These are phyloP conservation scores for Colletotrichum incanum DNA, from an alignment of 2,329 filamentous ascomycete species.

Conservation along the genomic window DNA sequence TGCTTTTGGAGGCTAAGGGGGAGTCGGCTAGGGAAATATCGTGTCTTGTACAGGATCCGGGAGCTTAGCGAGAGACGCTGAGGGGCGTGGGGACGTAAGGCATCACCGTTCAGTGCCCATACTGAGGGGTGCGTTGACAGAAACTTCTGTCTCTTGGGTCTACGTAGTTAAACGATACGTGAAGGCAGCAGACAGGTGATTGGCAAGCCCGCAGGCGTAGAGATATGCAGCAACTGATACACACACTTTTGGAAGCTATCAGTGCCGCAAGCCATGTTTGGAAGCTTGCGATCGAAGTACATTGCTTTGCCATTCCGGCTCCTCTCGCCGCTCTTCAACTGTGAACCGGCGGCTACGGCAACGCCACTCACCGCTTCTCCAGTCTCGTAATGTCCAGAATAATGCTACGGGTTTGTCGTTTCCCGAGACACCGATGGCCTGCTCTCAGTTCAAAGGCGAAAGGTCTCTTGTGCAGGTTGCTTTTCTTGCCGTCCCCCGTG, in stretches of 20 bases:
- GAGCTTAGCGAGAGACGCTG: not conserved
- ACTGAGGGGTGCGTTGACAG: slow-evolving; percentile 3
- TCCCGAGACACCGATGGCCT: not conserved
- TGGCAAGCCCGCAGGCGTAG: too few relatives aligned
- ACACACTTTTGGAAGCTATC: too few relatives aligned
- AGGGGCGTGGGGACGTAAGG: not conserved
- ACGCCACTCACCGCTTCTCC: not conserved
- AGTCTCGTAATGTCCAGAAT: not conserved
- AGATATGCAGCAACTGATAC: too few relatives aligned
- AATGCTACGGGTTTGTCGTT: not conserved
- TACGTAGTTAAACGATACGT: not conserved
- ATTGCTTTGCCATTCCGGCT: not conserved
- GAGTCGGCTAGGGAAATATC: not conserved
- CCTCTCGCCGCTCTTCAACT: not conserved
- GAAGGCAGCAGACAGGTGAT: not conserved
- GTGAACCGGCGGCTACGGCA: not conserved
- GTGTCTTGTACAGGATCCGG: not conserved
- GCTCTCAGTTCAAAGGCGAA: not conserved
- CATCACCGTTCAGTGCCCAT: slow-evolving; percentile 3
- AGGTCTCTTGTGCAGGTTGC: not conserved
- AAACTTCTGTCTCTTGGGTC: not conserved
- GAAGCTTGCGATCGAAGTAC: not conserved
- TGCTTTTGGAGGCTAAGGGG: not conserved
- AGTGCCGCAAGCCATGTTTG: not conserved
- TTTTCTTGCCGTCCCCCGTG: not conserved